Percentiles rank a stretch among this genome's conserved stretches.
Conservation (phyloP, 1,139 yeast species). For the Protomyces pachydermus region DNA sequence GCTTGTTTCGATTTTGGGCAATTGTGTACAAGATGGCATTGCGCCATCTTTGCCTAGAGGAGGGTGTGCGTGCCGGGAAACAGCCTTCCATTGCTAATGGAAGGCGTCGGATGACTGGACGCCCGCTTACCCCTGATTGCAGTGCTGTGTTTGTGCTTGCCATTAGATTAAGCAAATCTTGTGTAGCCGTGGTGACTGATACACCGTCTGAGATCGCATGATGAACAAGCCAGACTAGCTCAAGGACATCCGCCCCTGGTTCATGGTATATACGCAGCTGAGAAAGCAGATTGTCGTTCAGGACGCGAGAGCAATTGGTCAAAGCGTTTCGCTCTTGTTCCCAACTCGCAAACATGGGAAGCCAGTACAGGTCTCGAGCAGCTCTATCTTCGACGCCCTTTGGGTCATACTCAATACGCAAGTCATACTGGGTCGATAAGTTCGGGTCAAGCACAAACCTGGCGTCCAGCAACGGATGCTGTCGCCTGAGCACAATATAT, state of each 20-base stretch:
- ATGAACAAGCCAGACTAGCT: background rate
- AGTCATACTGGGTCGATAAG: background rate
- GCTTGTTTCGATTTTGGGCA: background rate
- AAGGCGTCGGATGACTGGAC: background rate
- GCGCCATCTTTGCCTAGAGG: slow-evolving; percentile 5
- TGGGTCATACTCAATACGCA: background rate
- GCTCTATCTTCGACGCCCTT: background rate
- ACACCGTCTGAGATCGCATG: slow-evolving; percentile 20
- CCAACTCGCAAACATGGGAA: background rate
- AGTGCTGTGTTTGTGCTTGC: background rate
- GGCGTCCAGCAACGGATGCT: slow-evolving; percentile 13
- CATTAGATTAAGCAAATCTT: slow-evolving; percentile 2
- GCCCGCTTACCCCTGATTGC: background rate
- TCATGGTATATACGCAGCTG: background rate
- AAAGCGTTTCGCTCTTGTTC: slow-evolving; percentile 2
- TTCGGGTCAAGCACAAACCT: background rate
- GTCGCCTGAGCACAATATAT: background rate
- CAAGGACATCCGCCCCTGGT: background rate
- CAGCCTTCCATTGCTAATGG: slow-evolving; percentile 17
- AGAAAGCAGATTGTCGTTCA: slow-evolving; percentile 4
- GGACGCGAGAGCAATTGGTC: slow-evolving; percentile 12
- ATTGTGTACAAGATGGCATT: slow-evolving; percentile 9
- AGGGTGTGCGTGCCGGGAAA: background rate
- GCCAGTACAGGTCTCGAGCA: background rate
- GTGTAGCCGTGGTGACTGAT: slow-evolving; percentile 1